Conservation (phyloP, 176 grass and related monocot species). For the Thalia dealbata region DNA sequence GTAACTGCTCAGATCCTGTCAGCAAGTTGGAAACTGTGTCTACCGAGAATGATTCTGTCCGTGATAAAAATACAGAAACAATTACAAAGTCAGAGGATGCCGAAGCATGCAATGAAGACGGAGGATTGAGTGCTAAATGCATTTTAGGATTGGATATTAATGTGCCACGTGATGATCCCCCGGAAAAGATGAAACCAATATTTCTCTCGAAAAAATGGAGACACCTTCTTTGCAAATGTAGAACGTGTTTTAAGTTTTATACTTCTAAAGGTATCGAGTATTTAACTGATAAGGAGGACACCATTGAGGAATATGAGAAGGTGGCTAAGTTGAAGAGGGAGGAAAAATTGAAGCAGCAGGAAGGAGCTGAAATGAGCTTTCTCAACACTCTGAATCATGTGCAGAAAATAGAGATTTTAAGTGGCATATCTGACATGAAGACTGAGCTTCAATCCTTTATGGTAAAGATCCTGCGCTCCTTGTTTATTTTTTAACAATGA, state of each 20-base stretch:
- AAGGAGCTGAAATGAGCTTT: conserved; percentile 81
- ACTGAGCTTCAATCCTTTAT: conserved; percentile 76
- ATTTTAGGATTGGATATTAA: conserved; percentile 59
- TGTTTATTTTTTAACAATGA: neutral
- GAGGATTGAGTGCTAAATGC: conserved; percentile 33
- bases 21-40: neutral
- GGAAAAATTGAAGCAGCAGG: conserved; percentile 80
- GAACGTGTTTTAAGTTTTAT: conserved; percentile 53
- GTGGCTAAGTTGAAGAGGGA: conserved; percentile 71
- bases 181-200: conserved; percentile 47
- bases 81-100: conserved; percentile 20
- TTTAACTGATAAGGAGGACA: conserved; percentile 67
- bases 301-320: conserved; percentile 90
- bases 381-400: conserved; percentile 76
- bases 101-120: conserved; percentile 24
- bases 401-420: conserved; percentile 91
- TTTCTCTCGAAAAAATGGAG: conserved; percentile 88
- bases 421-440: conserved; percentile 87
- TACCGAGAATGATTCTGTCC: conserved; percentile 16
- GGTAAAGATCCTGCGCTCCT: conserved; percentile 28
- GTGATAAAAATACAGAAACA: conserved; percentile 14
- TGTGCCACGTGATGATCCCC: conserved; percentile 14
- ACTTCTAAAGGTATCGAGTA: conserved; percentile 36
- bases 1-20: neutral
- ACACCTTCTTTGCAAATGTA: conserved; percentile 65